These are phyloP conservation scores for Mortierella claussenii DNA, from an alignment of 192 early-diverging fungal genomes.

Conservation along the genomic window DNA sequence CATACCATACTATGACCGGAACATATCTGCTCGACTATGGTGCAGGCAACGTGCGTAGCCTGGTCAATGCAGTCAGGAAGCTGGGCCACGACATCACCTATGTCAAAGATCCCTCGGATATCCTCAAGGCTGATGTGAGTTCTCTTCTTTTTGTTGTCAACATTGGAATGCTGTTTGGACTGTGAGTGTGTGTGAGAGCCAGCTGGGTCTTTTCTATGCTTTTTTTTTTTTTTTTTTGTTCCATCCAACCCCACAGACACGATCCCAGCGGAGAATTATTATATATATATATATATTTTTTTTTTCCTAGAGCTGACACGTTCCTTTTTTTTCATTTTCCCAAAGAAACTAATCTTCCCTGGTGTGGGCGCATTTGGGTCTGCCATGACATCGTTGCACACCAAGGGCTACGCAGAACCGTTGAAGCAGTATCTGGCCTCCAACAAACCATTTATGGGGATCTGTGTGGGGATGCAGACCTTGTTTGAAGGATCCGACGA, in stretches of 20 bases:
- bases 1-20: constrained; percentile 61
- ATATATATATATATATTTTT: no score
- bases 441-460: constrained; percentile 96
- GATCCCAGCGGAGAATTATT: no score
- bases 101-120: constrained; percentile 81
- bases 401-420: constrained; percentile 82
- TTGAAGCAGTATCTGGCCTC: constrained; percentile 85
- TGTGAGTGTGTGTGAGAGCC: no score
- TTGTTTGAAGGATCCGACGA: constrained; percentile 94
- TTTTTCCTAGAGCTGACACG: no score
- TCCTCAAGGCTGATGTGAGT: constrained; percentile 88
- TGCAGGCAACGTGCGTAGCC: constrained; percentile 98
- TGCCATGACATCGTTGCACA: constrained; percentile 82
- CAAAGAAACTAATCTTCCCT: constrained; percentile 96
- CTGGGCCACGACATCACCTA: constrained; percentile 88
- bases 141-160: neutral
- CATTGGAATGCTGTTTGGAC: neutral
- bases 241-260: no score
- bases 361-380: constrained; percentile 98
- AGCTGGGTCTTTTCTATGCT: no score
- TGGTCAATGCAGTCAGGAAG: constrained; percentile 92
- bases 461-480: constrained; percentile 98
- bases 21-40: constrained; percentile 97
- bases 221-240: no score
- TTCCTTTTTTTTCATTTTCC: no score